Evolutionary conservation across 345 rosid species (phyloP), one percentile per base, ranked within the genome.

Genomic region (Populus ilicifolia): DNA sequence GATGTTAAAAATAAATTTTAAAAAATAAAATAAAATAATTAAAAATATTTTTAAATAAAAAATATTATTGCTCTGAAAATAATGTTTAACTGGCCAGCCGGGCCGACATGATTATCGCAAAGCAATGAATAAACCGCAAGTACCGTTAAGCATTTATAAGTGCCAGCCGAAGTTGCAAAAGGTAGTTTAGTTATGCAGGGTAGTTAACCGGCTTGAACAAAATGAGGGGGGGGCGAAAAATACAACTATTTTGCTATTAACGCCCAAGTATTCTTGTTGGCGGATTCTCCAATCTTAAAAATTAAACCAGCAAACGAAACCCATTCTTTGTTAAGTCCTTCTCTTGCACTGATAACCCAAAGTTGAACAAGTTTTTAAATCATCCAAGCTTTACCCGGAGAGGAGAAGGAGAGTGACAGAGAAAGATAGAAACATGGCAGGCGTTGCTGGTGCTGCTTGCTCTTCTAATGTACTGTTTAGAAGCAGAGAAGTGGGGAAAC

Each of bases 401-500:
- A 35, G 39, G 46, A 33, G 39, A 27, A 25, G 21, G 44, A 72
- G 41, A 67, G 74, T 20, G 41, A 27, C 44, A 43, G 38, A 70
- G 82, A 43, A 67, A 70, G 50, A 54, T 71, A 35, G 30, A 23
- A 79, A 66, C 11, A 89, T 88, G 91, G 88, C 90, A 65, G 76
- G 81, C 74, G 20, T 88, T 83, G 80, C 79, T 23, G 80, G 74
- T 41, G 48, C 2, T 8, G 69, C 81, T 74, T 84, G 77, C 71
- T 80, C 87, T 75, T 77, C 91, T 14, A 73, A 73, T 27, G 75
- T 77, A 69, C 52, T 80, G 70, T 67, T 70, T 66, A 73, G 81
- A 74, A 75, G 67, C 79, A 79, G 79, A 69, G 87, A 88, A 59
- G 29, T 69, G 1, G 78, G 80, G 1, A 25, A 56, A 76, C 81